Conservation (phyloP, 2,329 filamentous ascomycete species). For the Fusarium redolens region DNA sequence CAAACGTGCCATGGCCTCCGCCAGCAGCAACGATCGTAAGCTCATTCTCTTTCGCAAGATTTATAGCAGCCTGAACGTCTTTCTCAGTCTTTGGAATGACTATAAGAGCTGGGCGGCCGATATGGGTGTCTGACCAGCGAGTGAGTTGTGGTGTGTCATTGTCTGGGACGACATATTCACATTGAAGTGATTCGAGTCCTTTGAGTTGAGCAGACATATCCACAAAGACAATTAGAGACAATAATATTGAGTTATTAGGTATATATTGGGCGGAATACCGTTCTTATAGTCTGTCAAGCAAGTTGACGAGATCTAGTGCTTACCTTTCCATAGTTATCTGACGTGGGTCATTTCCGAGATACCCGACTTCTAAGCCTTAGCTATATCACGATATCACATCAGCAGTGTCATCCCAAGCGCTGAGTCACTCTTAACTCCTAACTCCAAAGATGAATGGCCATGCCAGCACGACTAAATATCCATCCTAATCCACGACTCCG, state of each 20-base stretch:
- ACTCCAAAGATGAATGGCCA: no score
- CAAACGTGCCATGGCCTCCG: slow-evolving; percentile 47
- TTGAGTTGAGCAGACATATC: slow-evolving; percentile 18
- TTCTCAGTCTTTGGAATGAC: slow-evolving; percentile 43
- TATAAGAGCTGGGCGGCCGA: slow-evolving; percentile 44
- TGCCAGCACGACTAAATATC: not conserved
- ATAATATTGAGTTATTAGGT: fast-evolving
- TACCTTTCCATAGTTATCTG: slow-evolving; percentile 1
- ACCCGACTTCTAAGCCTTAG: not conserved
- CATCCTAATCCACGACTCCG: slow-evolving; percentile 24
- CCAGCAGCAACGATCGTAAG: slow-evolving; percentile 45
- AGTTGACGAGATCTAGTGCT: slow-evolving; percentile 9
- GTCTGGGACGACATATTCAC: not conserved
- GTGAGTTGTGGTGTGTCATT: not conserved
- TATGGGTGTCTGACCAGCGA: slow-evolving; percentile 49
- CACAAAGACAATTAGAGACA: not conserved
- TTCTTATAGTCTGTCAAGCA: not conserved
- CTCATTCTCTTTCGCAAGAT: slow-evolving; percentile 42
- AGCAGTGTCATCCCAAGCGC: not conserved
- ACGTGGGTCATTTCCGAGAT: not conserved
- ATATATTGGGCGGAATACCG: not conserved
- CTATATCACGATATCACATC: not conserved
- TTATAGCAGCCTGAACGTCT: slow-evolving; percentile 45
- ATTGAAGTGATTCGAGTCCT: slow-evolving; percentile 8
- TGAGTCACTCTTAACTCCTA: not conserved